These are phyloP conservation scores for Bremia lactucae DNA, from an alignment of 352 stramenopile genomes.

Conservation along the genomic window DNA sequence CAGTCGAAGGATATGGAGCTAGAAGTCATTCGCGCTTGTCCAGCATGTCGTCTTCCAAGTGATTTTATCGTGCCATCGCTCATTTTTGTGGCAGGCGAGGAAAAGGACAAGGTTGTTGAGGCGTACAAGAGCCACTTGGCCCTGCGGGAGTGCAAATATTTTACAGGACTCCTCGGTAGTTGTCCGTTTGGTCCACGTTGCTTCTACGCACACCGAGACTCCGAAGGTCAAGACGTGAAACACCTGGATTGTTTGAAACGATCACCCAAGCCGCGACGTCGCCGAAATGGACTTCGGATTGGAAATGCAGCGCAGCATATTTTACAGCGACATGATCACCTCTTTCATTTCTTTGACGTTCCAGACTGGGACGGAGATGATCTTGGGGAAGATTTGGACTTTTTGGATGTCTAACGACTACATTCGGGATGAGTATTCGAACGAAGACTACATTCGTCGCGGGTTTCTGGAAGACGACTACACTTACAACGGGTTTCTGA, in stretches of 20 bases:
- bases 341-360: slow-evolving; percentile 58
- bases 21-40: slow-evolving; percentile 55
- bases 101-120: slow-evolving; percentile 43
- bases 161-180: slow-evolving; percentile 51
- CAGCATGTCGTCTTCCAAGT: slow-evolving; percentile 49
- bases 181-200: slow-evolving; percentile 64
- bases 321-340: slow-evolving; percentile 46
- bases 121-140: slow-evolving; percentile 69
- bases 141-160: slow-evolving; percentile 75
- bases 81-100: slow-evolving; percentile 52
- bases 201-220: slow-evolving; percentile 68
- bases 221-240: slow-evolving; percentile 48
- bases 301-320: slow-evolving; percentile 30
- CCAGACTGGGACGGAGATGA: slow-evolving; percentile 44
- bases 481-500: no score
- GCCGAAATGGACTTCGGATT: slow-evolving; percentile 5
- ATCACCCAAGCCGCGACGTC: slow-evolving; percentile 18
- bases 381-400: slow-evolving; percentile 12
- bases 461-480: no score
- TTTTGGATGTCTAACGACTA: slow-evolving; percentile 23
- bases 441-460: slow-evolving; percentile 23
- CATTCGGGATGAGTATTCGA: slow-evolving; percentile 14
- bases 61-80: slow-evolving; percentile 78
- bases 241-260: slow-evolving; percentile 44
- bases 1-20: slow-evolving; percentile 66